These are phyloP conservation scores for Pseudogymnoascus destructans DNA, from an alignment of 2,329 filamentous ascomycete genomes.

Conservation along the genomic window DNA sequence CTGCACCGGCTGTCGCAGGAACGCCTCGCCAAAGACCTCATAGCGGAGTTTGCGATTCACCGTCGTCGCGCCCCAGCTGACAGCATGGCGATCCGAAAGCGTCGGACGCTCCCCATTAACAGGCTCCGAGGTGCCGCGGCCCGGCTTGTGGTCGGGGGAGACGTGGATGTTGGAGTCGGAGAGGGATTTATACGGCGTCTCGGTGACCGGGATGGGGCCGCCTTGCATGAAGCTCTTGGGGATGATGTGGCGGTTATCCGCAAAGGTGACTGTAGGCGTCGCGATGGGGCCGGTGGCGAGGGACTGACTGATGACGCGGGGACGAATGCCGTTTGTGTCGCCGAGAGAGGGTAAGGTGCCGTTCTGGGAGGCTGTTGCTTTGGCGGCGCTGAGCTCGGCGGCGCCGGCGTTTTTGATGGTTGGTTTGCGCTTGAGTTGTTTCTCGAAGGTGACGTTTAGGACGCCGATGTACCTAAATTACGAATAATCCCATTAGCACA, in stretches of 20 bases:
- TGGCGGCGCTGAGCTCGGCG: too few relatives aligned
- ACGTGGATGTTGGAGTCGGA: constrained; percentile 16
- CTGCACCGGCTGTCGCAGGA: constrained; percentile 72
- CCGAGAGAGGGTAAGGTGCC: constrained; percentile 17
- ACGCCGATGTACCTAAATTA: constrained; percentile 79
- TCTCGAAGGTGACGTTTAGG: constrained; percentile 88
- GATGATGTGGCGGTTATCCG: constrained; percentile 88
- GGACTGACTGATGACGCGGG: constrained; percentile 56
- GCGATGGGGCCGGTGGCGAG: constrained; percentile 45
- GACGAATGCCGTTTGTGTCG: constrained; percentile 21
- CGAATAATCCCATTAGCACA: constrained; percentile 19
- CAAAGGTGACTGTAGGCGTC: constrained; percentile 81
- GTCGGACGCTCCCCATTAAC: constrained; percentile 27
- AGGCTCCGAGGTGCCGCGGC: constrained; percentile 26
- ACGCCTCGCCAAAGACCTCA: constrained; percentile 86
- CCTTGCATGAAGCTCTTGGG: constrained; percentile 65
- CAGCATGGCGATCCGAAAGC: constrained; percentile 43
- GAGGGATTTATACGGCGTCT: constrained; percentile 9
- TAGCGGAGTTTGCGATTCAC: constrained; percentile 81
- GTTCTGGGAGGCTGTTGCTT: constrained; percentile 17
- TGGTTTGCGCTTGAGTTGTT: constrained; percentile 56
- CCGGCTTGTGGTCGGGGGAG: constrained; percentile 12
- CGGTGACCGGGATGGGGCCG: constrained; percentile 33
- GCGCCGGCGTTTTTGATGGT: constrained; percentile 31
- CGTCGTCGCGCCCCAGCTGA: constrained; percentile 79